Evolutionary conservation across 345 rosid species (phyloP), one percentile per base, ranked within the genome.

Genomic region (Noccaea bulbosa): DNA sequence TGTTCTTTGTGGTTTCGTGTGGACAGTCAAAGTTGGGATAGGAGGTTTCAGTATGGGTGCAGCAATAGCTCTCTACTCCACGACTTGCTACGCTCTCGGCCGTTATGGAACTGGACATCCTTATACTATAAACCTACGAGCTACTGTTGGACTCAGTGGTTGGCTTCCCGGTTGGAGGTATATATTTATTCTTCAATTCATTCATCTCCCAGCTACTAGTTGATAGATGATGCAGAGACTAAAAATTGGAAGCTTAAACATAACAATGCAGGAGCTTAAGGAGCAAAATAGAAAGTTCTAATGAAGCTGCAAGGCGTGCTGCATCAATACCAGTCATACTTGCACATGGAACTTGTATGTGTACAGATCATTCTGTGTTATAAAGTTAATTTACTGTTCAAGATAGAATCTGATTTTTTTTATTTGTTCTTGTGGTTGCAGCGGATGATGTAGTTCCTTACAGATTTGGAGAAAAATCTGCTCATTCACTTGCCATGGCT

Each of bases 11-110:
- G 59, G 52, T 70, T 70, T 70, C 69, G 41, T 71, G 6, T 58
- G 30, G 30, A 27, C 74, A 84, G 85, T 84, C 67, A 79, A 73
- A 78, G 79, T 84, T 63, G 93, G 91, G 45, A 75, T 89, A 43
- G 92, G 92, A 56, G 96, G 96, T 53, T 89, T 89, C 79, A 87
- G 96, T 59, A 87, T 89, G 91, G 93, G 93, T 72, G 89, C 93
- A 56, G 91, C 96, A 56, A 72, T 68, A 24, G 86, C 92, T 45
- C 88, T 87, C 32, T 79, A 85, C 79, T 87, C 92, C 50, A 85
- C 88, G 2, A 85, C 86, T 3, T 87, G 89, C 69, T 83, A 50
- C 8, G 61, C 75, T 65, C 78, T 83, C 64, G 86, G 92, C 27
- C 82, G 81, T 37, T 83, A 83, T 39, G 84, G 86, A 54, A 81